Base-by-base conservation (phyloP, 2,329 filamentous ascomycete genomes). In the Colletotrichum aenigma region DNA sequence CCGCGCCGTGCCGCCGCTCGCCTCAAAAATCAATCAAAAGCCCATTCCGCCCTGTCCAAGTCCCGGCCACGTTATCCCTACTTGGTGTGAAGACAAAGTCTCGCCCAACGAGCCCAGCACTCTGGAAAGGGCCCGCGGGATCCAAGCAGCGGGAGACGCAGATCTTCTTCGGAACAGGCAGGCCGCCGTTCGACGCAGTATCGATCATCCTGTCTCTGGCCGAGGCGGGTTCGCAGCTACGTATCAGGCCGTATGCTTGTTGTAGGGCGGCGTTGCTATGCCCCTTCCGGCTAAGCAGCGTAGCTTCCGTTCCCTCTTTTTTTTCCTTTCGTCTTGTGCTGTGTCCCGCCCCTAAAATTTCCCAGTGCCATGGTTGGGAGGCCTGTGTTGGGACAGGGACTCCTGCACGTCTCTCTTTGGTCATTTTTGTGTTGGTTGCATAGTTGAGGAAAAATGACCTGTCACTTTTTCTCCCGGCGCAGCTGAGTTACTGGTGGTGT, bases 311-410 rank as follows among this genome's bases (percentile, higher is more conserved):
- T 64, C 52, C 58, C 73, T 48, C 64, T 62, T 64, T 75, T 58
- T 64, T 62, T 70, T 36, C 52, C 28, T 62, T 62, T 24, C 60
- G 7, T 18, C 24, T 28, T 36, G 7, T 28, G 30, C 32, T 64
- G 24, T 62, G 32, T 38, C 28, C 30, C 48, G 48, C 30, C 72
- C 62, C 68, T 56, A 67, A 67, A 58, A 62, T 55, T 66, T 66
- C 58, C 69, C 70, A 65, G 73, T 73, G 64, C 70, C 48, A 58
- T 69, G 73, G 73, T 65, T 65, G 38, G 26, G 48, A 43, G 15
- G 65, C 52, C 38, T 70, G 58, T 32, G 34, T 60, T 65, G 62
- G 24, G 55, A 66, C 70, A 75, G 64, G 65, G 70, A 67, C 66
- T 58, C 68, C 64, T 69, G 64, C 70, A 68, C 21, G 32, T 58